These are phyloP conservation scores for Neofusicoccum ribis DNA, from an alignment of 2,329 filamentous ascomycete species.

Conservation along the genomic window DNA sequence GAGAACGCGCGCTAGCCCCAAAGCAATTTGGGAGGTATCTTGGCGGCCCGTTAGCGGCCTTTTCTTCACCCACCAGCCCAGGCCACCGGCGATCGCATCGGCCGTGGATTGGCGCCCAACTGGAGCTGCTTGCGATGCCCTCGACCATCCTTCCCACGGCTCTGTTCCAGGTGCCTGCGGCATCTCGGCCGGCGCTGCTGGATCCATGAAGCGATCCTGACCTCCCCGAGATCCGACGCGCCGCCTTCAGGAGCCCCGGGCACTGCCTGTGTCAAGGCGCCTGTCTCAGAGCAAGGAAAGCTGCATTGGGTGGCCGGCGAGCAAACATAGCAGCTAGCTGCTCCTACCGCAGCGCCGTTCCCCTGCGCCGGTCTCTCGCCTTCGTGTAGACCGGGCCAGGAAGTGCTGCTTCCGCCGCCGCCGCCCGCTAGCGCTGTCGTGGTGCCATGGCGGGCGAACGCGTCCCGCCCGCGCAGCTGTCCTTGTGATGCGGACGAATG, in stretches of 20 bases:
- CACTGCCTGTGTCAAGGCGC: constrained; percentile 11
- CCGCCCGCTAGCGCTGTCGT: neutral
- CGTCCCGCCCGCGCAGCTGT: constrained; percentile 3
- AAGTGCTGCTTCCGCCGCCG: neutral
- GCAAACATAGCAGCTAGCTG: neutral
- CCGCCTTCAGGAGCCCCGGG: constrained; percentile 21
- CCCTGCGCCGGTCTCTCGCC: neutral
- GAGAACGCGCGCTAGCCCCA: neutral
- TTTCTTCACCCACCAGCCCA: neutral
- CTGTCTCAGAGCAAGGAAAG: constrained; percentile 3
- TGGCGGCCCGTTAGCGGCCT: neutral
- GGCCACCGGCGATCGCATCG: neutral
- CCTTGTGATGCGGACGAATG: neutral
- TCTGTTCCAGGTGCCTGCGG: neutral
- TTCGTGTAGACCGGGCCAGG: neutral
- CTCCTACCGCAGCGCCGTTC: neutral
- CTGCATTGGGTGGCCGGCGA: neutral
- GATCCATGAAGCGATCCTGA: constrained; percentile 7
- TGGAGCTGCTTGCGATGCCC: constrained; percentile 5
- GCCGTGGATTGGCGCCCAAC: constrained; percentile 5
- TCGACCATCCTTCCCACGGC: neutral
- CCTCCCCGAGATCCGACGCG: constrained; percentile 18
- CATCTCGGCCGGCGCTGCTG: constrained; percentile 7
- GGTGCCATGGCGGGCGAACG: neutral
- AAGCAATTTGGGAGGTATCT: neutral